phyloP scores from a whole-genome alignment of 805 yeast genomes.

The Teunomyces panamensis region DNA sequence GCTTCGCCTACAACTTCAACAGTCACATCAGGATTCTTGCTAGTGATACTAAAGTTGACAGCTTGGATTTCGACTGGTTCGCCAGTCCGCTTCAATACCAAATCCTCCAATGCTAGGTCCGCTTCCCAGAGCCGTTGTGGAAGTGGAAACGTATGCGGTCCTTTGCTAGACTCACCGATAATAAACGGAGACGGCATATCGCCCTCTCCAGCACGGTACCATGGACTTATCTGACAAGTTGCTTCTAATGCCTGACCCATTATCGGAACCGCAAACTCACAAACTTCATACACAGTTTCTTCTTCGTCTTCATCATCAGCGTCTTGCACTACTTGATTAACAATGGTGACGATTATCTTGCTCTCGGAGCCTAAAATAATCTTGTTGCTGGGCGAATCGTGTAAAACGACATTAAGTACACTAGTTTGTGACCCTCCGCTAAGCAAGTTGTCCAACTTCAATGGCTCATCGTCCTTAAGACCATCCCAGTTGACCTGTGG shows the following conservation, averaged over 20 bases:
- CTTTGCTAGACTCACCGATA: slow-evolving; percentile 10
- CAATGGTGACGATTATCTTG: slow-evolving; percentile 20
- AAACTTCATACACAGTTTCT: slow-evolving; percentile 21
- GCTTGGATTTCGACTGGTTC: slow-evolving; percentile 15
- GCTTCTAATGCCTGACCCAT: slow-evolving; percentile 23
- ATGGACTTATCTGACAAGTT: slow-evolving; percentile 23
- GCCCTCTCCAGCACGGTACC: slow-evolving; percentile 20
- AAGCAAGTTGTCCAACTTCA: slow-evolving; percentile 18
- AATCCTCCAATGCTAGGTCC: slow-evolving; percentile 4
- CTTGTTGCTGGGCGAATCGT: slow-evolving; percentile 16
- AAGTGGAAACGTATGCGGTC: slow-evolving; percentile 25
- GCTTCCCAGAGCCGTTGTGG: slow-evolving; percentile 31
- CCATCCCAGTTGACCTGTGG: slow-evolving; percentile 32
- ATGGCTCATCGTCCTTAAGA: slow-evolving; percentile 39
- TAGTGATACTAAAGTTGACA: slow-evolving; percentile 17
- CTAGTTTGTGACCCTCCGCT: slow-evolving; percentile 8
- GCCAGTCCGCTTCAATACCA: neutral
- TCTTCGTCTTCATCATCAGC: slow-evolving; percentile 11
- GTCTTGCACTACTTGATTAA: slow-evolving; percentile 20
- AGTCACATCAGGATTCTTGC: slow-evolving; percentile 26
- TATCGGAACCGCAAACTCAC: slow-evolving; percentile 19
- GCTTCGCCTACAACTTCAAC: slow-evolving; percentile 13
- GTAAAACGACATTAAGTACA: slow-evolving; percentile 21
- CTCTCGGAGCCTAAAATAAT: slow-evolving; percentile 4
- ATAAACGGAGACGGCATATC: slow-evolving; percentile 40